Base-by-base conservation (phyloP, 2,329 filamentous ascomycete genomes). In the Chaetomium sp. region DNA sequence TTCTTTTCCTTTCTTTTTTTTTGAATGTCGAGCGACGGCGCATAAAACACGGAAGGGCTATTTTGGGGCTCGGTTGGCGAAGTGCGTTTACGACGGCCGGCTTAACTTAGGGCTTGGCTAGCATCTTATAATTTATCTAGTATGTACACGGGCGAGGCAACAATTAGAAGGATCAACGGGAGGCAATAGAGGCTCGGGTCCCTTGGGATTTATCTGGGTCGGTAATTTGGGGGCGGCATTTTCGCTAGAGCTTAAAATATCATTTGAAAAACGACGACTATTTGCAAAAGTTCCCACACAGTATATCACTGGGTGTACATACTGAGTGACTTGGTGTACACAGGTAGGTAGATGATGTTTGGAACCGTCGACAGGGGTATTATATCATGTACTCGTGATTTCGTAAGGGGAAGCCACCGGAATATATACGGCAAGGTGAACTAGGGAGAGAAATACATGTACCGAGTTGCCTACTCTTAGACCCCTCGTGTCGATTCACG, bases 11-110 rank as follows among this genome's bases (percentile, higher is more conserved):
- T 58, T 50, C 37, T 46, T 42, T 32, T 55, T 55, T 43, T 34
- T 40, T 53, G 53, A 52, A 46, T 51, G 42, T 58, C 56, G 52
- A 64, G 59, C 61, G 59, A 57, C 14, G 62, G 62, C 62, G 61
- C 53, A 61, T 43, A 61, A 64, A 62, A 63, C 42, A 12, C 19
- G 19, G 19, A 27, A 27, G 19, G 19, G 19, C 19, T 27, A 27
- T 27, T 27, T 27, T 27, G 59, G 54, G 57, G 54, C 10, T 38
- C 12, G 9, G 14, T 37, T 51, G 42, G 50, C 19, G 43, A 33
- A 36, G 37, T 49, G 36, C 33, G 53, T 37, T 37, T 5, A 38
- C 35, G 42, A 4, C 11, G 6, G 37, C 53, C 43, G 8, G 44
- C 10, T 33, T 35, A 10, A 8, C 12, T 32, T 8, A 37, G 10